Percentiles rank a stretch among this genome's conserved stretches.
Evolutionary conservation across 352 stramenopile genomes (phyloP).

Genomic region (Globisporangium middletonii): DNA sequence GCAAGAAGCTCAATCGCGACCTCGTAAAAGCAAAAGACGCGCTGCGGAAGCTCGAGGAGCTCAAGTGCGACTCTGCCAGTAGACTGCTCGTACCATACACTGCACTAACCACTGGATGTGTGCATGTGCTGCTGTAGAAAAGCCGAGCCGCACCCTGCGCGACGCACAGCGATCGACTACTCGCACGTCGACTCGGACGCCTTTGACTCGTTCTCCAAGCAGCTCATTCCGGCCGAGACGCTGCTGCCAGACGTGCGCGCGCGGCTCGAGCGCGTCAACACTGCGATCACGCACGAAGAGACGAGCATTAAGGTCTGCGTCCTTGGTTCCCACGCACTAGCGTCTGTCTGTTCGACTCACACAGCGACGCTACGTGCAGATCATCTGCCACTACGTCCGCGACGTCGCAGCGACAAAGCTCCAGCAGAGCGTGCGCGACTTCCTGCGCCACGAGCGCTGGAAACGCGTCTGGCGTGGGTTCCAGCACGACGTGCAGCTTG

Average conservation of each 20-base stretch:
- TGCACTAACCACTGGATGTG: neutral
- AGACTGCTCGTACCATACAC: neutral
- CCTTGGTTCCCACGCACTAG: neutral
- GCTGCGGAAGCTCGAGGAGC: constrained; percentile 31
- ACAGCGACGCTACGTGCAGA: constrained; percentile 2
- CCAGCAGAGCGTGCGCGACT: constrained; percentile 30
- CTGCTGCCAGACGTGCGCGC: constrained; percentile 37
- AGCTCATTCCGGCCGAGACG: constrained; percentile 43
- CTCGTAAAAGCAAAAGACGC: constrained; percentile 35
- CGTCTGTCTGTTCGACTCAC: neutral
- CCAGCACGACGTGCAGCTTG: constrained; percentile 26
- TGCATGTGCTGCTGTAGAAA: constrained; percentile 2
- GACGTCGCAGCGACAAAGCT: constrained; percentile 38
- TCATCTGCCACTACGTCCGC: constrained; percentile 37
- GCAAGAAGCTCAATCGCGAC: constrained; percentile 47
- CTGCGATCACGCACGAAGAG: constrained; percentile 36
- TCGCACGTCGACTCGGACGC: constrained; percentile 51
- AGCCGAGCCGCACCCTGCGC: neutral
- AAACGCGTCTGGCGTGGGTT: constrained; percentile 30
- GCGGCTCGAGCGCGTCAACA: constrained; percentile 31
- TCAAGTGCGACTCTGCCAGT: constrained; percentile 18
- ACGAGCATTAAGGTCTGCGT: constrained; percentile 31
- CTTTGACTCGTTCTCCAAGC: constrained; percentile 64
- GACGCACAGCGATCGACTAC: constrained; percentile 16
- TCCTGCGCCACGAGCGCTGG: constrained; percentile 32